Base-by-base conservation (phyloP, 192 early-diverging fungal species). In the Backusella macrospora region DNA sequence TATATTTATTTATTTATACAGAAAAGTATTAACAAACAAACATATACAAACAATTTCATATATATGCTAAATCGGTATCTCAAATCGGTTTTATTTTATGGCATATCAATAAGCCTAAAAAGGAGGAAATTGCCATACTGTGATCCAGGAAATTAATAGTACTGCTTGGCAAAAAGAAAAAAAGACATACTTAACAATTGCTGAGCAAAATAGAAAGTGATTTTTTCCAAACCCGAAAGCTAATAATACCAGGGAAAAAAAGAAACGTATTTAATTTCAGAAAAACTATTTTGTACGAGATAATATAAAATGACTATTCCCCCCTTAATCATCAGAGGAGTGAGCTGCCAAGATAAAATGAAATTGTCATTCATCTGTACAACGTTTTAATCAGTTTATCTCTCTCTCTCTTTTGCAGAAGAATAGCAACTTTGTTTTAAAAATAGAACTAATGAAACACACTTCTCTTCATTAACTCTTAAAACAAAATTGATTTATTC, bases 61-160 rank as follows among this genome's bases (percentile, higher is more conserved):
- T 34, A 34, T 34, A 34, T 34, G 21, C 12, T n/a, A 12, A 12
- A 59, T 59, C 52, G 52, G 52, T 59, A 59, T 26, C 26, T 59
- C 52, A 26, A 26, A 59, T 59, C 52, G 52, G 52, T 59, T 59
- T 55, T 59, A 59, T 26, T 10, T 59, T 59, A 59, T 59, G 52
- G 52, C 52, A 59, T 59, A 59, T 59, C 52, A 59, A 5, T 23
- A 26, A 34, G 29, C 52, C 10, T 26, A 59, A 59, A 59, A 59
- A 59, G 52, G 52, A 59, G 7, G 4, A 59, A 59, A 59, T 59
- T 59, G 26, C 8, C 18, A n/a, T 26, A 2, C 10, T 23, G 8
- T 59, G 52, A 59, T 59, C 12, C 10, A 23, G 52, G 42, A 43
- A 2, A 9, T n/a, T n/a, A 49, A 49, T 18, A 55, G 2, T 12